phyloP scores from a whole-genome alignment of 2,329 filamentous ascomycete genomes.

The Ceratocystis variospora region DNA sequence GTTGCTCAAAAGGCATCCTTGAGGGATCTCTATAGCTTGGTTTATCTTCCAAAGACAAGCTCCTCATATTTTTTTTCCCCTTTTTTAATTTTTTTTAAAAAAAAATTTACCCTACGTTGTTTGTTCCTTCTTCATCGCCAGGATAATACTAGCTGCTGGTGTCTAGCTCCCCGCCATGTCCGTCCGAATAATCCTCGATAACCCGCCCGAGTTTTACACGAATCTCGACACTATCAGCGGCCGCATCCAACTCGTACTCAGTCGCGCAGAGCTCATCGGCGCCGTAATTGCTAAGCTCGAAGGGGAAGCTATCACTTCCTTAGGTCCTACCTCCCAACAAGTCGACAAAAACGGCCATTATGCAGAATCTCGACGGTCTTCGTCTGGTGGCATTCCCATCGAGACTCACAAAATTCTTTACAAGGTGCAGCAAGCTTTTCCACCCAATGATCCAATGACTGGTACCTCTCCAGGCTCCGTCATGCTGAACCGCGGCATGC shows the following conservation, averaged over 20 bases:
- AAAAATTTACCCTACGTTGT: not conserved
- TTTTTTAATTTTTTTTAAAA: not conserved
- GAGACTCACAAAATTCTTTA: conserved; percentile 65
- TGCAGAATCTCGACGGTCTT: conserved; percentile 26
- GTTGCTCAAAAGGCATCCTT: not conserved
- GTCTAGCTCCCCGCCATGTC: conserved; percentile 37
- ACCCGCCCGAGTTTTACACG: conserved; percentile 58
- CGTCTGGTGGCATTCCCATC: conserved; percentile 28
- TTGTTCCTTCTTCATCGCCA: not conserved
- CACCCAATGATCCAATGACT: conserved; percentile 36
- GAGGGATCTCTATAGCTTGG: not conserved
- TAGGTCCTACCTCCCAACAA: conserved; percentile 34
- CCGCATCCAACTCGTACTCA: conserved; percentile 41
- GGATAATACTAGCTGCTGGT: not conserved
- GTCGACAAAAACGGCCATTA: conserved; percentile 9
- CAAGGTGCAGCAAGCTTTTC: conserved; percentile 58
- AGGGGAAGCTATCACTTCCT: conserved; percentile 58
- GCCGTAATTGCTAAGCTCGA: conserved; percentile 73
- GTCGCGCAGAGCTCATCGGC: conserved; percentile 54
- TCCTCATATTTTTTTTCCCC: not conserved
- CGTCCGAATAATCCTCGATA: conserved; percentile 51
- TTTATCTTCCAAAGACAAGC: not conserved
- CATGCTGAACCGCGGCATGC: conserved; percentile 52
- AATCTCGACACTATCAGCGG: conserved; percentile 64
- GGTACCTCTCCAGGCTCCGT: conserved; percentile 35